A percentile compares a stretch with the other conserved stretches of the same genome.
These are phyloP conservation scores for Thielaviopsis musarum DNA, from an alignment of 2,329 filamentous ascomycete species.

Conservation along the genomic window DNA sequence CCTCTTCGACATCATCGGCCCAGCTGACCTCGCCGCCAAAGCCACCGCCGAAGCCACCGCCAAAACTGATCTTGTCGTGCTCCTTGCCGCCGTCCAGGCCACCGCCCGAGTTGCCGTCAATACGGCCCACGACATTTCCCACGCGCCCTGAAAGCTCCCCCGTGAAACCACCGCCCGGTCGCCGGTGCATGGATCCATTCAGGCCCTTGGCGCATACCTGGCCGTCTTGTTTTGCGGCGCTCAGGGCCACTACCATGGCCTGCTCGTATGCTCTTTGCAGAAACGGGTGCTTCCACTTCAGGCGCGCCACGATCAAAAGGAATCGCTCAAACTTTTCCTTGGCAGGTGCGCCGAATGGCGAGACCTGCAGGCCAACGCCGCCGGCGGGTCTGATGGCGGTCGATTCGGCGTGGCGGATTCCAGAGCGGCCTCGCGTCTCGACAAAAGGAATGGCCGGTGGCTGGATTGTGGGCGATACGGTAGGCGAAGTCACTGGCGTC, in stretches of 20 bases:
- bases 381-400: neutral
- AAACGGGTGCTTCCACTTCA: constrained; percentile 48
- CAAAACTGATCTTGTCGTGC: neutral
- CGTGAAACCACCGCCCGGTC: neutral
- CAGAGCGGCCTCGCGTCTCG: neutral
- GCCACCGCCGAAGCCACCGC: neutral
- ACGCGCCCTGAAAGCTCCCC: neutral
- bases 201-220: neutral
- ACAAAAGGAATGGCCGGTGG: neutral
- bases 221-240: neutral
- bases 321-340: constrained; percentile 11
- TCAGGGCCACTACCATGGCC: constrained; percentile 23
- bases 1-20: constrained; percentile 7
- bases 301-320: constrained; percentile 21
- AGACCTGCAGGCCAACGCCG: neutral
- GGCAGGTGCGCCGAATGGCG: constrained; percentile 1
- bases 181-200: neutral
- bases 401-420: neutral
- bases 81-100: neutral
- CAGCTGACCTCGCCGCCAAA: constrained; percentile 1
- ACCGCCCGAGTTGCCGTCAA: neutral
- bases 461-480: neutral
- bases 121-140: neutral
- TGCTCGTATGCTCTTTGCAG: constrained; percentile 38
- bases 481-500: neutral